Evolutionary conservation across 306 rosid species (phyloP).

Genomic region (Pterocarpus santalinus): DNA sequence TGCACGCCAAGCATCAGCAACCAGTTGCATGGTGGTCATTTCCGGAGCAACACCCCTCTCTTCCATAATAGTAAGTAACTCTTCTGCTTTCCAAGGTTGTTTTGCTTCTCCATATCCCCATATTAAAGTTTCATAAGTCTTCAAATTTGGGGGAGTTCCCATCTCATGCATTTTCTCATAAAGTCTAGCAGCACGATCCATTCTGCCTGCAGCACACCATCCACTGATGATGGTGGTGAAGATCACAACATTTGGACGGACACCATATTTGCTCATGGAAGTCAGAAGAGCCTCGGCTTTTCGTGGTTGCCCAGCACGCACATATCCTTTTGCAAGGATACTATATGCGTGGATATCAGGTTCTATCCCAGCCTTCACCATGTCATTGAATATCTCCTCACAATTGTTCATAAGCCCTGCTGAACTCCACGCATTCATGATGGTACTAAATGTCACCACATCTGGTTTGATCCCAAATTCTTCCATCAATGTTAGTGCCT

Average conservation of each 20-base stretch:
- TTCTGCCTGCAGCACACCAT: conserved; percentile 84
- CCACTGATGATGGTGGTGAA: conserved; percentile 96
- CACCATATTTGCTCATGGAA: conserved; percentile 71
- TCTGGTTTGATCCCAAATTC: conserved; percentile 90
- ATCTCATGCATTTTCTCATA: conserved; percentile 70
- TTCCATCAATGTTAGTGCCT: conserved; percentile 94
- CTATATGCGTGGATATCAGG: conserved; percentile 88
- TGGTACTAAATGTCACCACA: conserved; percentile 94
- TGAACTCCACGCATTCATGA: conserved; percentile 96
- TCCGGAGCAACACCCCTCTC: conserved; percentile 71
- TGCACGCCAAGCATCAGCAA: conserved; percentile 87
- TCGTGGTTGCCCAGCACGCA: conserved; percentile 75
- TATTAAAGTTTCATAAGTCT: conserved; percentile 89
- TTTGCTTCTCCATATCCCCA: conserved; percentile 98
- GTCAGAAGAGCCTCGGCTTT: conserved; percentile 79
- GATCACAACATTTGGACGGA: conserved; percentile 87
- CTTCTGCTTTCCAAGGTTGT: conserved; percentile 95
- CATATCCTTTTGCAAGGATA: conserved; percentile 96
- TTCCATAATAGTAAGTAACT: conserved; percentile 72
- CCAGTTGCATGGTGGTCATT: conserved; percentile 71
- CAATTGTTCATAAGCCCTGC: conserved; percentile 86
- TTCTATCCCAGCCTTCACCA: conserved; percentile 79
- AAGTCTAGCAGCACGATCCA: conserved; percentile 74
- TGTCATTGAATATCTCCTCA: conserved; percentile 83
- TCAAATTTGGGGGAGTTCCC: conserved; percentile 70